Base-by-base conservation (phyloP, 306 rosid species). In the Cicer cuneatum region DNA sequence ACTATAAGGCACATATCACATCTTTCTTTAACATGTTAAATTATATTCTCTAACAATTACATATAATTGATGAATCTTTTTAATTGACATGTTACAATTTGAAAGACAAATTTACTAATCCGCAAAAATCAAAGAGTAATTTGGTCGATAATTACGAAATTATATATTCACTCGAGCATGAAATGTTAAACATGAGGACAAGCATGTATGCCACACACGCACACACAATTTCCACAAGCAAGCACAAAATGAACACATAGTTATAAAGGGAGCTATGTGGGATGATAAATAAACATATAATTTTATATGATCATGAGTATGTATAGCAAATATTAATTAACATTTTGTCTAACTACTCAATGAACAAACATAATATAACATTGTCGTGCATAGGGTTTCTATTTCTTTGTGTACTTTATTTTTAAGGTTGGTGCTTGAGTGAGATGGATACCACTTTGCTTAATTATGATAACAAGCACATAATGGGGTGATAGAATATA, bases 361-460 rank as follows among this genome's bases (percentile, higher is more conserved):
- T 47, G 57, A 75, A 42, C 39, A 60, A 33, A 71, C 77, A 80
- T n/a, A 58, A 52, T 56, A 80, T 47, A 72, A 43, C 63, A 38
- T 62, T 12, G 10, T 39, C 52, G 39, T 53, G 73, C 63, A 66
- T 39, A 52, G 45, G 6, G 41, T 65, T 9, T 10, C 38, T 19
- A 9, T 64, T 64, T 42, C 9, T 56, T 42, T 39, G 29, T 70
- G 19, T 24, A 66, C 54, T 19, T 40, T 18, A 7, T 61, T 66
- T 70, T 54, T 48, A 10, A 35, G 10, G 52, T 66, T 66, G 86
- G 96, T 89, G 93, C 82, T 66, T 83, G 68, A 47, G 7, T 87
- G 90, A 85, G 85, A 80, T 65, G 93, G 90, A 90, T n/a, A 21
- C 68, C 98, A 90, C 96, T 87, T 82, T 52, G 40, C 41, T 58